Evolutionary conservation across 805 yeast species (phyloP), one percentile per base, ranked within the genome.

Genomic region (Maudiozyma turicensis): DNA sequence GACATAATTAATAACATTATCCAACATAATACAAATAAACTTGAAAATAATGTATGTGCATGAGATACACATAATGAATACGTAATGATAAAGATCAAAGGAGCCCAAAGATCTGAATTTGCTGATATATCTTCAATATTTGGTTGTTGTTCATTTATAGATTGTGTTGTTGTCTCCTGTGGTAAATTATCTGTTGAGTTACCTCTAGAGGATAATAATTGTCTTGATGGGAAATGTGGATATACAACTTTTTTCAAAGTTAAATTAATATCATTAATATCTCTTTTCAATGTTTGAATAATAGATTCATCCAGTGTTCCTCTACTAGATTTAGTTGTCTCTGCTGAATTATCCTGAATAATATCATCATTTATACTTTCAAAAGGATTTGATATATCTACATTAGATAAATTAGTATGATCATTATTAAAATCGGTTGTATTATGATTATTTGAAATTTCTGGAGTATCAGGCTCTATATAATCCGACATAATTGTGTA

Each of bases 41-140:
- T 58, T 7, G 70, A 64, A 49, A 66, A 66, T 8, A 58, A 50
- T 1, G 65, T 52, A 31, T 54, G 55, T 4, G 61, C 64, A 40
- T 59, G 61, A 1, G 70, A 64, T 7, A 61, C 58, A n/a, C 61
- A 58, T 37, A 65, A 48, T 6, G 69, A 56, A 46, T 62, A 66
- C 3, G 55, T 44, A 2, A 66, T 57, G 30, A 64, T 57, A 32
- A 66, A 64, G 5, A 59, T 46, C 11, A 66, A 47, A 1, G 70
- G 70, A 1, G 70, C 70, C 70, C 70, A 66, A 8, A 66, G 54
- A 49, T 66, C 70, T 39, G 63, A 57, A 49, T 55, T 54, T 5
- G 52, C 50, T 3, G 56, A 45, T 15, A 53, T 50, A n/a, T 49
- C 48, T 30, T 47, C 52, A 32, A 48, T 49, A 6, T 20, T 20